A percentile compares a stretch with the other conserved stretches of the same genome.
phyloP scores from a whole-genome alignment of 31 red algal genomes.

The Odonthalia washingtoniensis region DNA sequence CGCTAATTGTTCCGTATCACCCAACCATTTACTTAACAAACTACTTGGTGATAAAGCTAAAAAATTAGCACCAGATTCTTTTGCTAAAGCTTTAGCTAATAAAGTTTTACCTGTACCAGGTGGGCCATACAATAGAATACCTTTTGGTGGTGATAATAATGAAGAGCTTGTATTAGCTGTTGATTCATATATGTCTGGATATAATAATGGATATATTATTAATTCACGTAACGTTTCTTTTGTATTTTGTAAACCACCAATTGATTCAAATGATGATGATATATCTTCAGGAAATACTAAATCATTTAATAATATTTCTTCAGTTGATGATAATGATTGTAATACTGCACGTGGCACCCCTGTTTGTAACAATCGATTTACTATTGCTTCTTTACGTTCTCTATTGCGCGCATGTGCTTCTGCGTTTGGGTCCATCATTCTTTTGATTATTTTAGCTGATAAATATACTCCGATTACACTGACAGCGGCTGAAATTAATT shows the following conservation, averaged over 20 bases:
- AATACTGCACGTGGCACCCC: conserved; percentile 62
- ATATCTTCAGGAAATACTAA: conserved; percentile 97
- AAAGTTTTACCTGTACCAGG: conserved; percentile 99
- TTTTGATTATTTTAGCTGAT: conserved; percentile 64
- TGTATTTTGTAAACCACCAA: conserved; percentile 81
- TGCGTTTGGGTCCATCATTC: conserved; percentile 71
- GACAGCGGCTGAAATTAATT: conserved; percentile 74
- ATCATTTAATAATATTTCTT: conserved; percentile 83
- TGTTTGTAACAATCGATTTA: conserved; percentile 50
- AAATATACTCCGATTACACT: conserved; percentile 68
- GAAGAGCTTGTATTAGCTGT: conserved; percentile 22
- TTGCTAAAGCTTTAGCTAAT: conserved; percentile 95
- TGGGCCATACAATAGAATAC: conserved; percentile 92
- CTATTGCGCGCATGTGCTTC: conserved; percentile 56
- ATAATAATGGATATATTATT: conserved; percentile 86
- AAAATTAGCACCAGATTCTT: conserved; percentile 87
- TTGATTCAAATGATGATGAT: conserved; percentile 61
- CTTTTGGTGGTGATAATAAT: conserved; percentile 76
- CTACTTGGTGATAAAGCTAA: conserved; percentile 79
- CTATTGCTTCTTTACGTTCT: conserved; percentile 43
- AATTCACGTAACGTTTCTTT: conserved; percentile 91
- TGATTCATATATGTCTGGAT: conserved; percentile 83
- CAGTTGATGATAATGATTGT: conserved; percentile 48
- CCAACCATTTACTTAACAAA: conserved; percentile 94
- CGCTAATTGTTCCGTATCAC: conserved; percentile 93